A percentile compares a stretch with the other conserved stretches of the same genome.
Evolutionary conservation across 768 basidiomycete species (phyloP).

Genomic region (Obba rivulosa): DNA sequence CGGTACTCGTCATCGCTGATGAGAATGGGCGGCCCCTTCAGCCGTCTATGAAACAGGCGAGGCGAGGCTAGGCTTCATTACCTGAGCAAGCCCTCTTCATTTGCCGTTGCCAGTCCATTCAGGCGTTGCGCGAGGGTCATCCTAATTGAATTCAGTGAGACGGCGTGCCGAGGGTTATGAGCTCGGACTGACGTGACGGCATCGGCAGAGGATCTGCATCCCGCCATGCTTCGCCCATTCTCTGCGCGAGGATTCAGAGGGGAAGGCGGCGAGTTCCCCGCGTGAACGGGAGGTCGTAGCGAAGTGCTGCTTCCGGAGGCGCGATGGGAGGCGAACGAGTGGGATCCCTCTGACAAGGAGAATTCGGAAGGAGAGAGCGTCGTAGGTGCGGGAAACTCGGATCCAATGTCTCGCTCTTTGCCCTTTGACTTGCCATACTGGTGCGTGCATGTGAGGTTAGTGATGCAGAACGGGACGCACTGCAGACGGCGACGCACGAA

Average conservation of each 20-base stretch:
- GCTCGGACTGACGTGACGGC: constrained; percentile 26
- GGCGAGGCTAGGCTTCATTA: constrained; percentile 15
- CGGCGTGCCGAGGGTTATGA: constrained; percentile 6
- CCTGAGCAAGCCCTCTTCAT: constrained; percentile 70
- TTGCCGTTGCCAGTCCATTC: constrained; percentile 74
- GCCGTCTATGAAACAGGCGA: too few relatives aligned
- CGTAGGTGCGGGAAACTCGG: constrained; percentile 11
- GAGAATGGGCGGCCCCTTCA: constrained; percentile 18
- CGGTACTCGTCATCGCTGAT: constrained; percentile 82
- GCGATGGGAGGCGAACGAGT: constrained; percentile 13
- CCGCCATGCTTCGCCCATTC: background rate
- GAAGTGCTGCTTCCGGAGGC: constrained; percentile 10
- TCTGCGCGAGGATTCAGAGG: background rate
- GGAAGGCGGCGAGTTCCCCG: background rate
- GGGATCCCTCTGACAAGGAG: constrained; percentile 14
- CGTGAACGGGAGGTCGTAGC: background rate
- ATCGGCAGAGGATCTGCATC: constrained; percentile 23
- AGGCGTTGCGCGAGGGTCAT: constrained; percentile 75
- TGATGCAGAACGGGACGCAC: constrained; percentile 3
- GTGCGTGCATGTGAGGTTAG: constrained; percentile 4
- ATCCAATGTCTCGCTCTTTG: constrained; percentile 22
- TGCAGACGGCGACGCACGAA: constrained; percentile 26
- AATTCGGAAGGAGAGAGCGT: constrained; percentile 11
- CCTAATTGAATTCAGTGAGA: constrained; percentile 34
- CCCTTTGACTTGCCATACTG: constrained; percentile 28